Evolutionary conservation across 2,329 filamentous ascomycete species (phyloP).

Genomic region (Biscogniauxia marginata): DNA sequence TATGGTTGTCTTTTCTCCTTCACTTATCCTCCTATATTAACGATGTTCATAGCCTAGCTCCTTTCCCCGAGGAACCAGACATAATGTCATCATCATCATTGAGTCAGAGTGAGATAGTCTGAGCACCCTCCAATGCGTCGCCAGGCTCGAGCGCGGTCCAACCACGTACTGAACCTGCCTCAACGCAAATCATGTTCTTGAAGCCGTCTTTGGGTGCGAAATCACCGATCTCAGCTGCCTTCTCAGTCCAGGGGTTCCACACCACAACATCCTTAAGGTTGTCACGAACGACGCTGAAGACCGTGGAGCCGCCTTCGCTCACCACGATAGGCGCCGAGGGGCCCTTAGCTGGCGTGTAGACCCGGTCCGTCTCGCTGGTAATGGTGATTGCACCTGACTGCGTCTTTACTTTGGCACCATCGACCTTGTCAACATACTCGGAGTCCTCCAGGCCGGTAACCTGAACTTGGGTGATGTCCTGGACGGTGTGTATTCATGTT

Average conservation of each 20-base stretch:
- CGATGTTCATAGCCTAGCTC: background rate
- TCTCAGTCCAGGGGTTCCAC: constrained; percentile 95
- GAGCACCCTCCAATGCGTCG: constrained; percentile 62
- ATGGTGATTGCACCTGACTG: constrained; percentile 66
- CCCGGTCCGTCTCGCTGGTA: constrained; percentile 78
- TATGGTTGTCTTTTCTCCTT: too few relatives aligned
- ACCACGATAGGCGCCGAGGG: constrained; percentile 60
- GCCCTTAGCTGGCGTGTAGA: constrained; percentile 72
- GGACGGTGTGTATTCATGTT: constrained; percentile 1
- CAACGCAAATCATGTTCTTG: constrained; percentile 91
- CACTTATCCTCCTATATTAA: too few relatives aligned
- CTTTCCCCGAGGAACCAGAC: background rate
- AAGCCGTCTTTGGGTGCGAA: constrained; percentile 88
- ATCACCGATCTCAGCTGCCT: constrained; percentile 77
- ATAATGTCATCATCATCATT: too few relatives aligned
- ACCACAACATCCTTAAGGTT: constrained; percentile 86
- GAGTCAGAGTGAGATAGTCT: constrained; percentile 47
- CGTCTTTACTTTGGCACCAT: constrained; percentile 62
- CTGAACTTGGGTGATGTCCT: constrained; percentile 76
- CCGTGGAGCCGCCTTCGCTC: constrained; percentile 58
- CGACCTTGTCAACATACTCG: constrained; percentile 81
- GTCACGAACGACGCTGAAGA: constrained; percentile 76
- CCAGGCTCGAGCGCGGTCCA: constrained; percentile 87
- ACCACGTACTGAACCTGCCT: constrained; percentile 78
- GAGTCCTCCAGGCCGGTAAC: constrained; percentile 76